Evolutionary conservation across 768 basidiomycete genomes (phyloP).

Genomic region (Pleurotus citrinopileatus): DNA sequence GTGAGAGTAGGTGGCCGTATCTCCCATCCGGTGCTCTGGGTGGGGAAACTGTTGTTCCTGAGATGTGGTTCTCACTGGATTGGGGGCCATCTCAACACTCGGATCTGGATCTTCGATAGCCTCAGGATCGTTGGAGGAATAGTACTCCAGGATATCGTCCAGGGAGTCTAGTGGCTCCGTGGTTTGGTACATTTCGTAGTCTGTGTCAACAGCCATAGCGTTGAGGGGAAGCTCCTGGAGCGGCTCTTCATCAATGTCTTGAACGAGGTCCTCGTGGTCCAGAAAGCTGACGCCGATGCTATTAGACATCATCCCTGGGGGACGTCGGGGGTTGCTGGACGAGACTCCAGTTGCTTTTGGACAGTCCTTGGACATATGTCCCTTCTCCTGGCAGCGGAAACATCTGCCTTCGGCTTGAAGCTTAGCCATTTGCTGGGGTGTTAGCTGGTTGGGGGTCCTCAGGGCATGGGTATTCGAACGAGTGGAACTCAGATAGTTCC

Average conservation of each 20-base stretch:
- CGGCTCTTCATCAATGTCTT: background rate
- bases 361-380: background rate
- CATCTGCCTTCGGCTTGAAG: background rate
- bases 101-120: too few relatives aligned
- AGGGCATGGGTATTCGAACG: background rate
- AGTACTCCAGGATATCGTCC: background rate
- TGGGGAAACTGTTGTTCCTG: background rate
- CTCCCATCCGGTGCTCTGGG: background rate
- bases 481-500: background rate
- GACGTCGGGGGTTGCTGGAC: background rate
- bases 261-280: background rate
- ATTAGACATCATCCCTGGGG: background rate
- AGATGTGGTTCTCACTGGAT: too few relatives aligned
- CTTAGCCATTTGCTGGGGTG: background rate
- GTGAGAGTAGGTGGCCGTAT: background rate
- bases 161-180: background rate
- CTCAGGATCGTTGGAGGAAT: background rate
- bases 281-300: background rate
- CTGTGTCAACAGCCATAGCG: background rate
- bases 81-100: background rate
- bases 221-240: background rate
- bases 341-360: background rate
- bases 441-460: background rate
- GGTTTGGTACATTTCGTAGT: background rate
- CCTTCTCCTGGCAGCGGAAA: background rate